Percentiles rank a stretch among this genome's conserved stretches.
Evolutionary conservation across 2,329 filamentous ascomycete species (phyloP).

Genomic region (Whalleya microplaca): DNA sequence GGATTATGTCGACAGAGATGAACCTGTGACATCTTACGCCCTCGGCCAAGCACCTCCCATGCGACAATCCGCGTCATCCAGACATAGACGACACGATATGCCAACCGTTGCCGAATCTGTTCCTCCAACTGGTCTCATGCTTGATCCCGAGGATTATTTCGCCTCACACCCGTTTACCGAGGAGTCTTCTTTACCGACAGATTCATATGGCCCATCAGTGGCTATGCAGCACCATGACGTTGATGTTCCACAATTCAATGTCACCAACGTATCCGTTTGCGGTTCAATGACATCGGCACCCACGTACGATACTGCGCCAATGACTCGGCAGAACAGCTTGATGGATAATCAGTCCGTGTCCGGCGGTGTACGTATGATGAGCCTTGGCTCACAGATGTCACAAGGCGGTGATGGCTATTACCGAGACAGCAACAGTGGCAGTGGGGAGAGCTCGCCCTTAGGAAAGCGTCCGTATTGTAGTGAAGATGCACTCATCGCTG

Average conservation of each 20-base stretch:
- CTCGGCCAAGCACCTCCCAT: slow-evolving; percentile 30
- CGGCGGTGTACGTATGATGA: slow-evolving; percentile 39
- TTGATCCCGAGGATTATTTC: slow-evolving; percentile 46
- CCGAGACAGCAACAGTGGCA: slow-evolving; percentile 28
- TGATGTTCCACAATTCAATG: slow-evolving; percentile 31
- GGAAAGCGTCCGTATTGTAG: slow-evolving; percentile 31
- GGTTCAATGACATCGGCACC: slow-evolving; percentile 42
- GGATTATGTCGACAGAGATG: slow-evolving; percentile 39
- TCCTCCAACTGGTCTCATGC: slow-evolving; percentile 37
- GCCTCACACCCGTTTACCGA: slow-evolving; percentile 31
- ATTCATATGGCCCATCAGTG: slow-evolving; percentile 18
- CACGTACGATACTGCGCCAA: slow-evolving; percentile 38
- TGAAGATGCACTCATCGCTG: slow-evolving; percentile 39
- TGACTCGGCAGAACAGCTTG: slow-evolving; percentile 40
- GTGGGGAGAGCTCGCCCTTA: slow-evolving; percentile 31
- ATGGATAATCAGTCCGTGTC: slow-evolving; percentile 35
- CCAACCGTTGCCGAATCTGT: slow-evolving; percentile 42
- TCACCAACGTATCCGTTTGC: slow-evolving; percentile 36
- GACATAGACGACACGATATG: slow-evolving; percentile 37
- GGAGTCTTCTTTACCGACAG: slow-evolving; percentile 16
- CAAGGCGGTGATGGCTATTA: slow-evolving; percentile 31
- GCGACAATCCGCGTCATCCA: slow-evolving; percentile 30
- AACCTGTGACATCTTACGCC: slow-evolving; percentile 33
- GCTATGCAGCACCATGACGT: slow-evolving; percentile 26
- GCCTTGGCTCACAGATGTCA: slow-evolving; percentile 39